These are phyloP conservation scores for Leucosporidium yakuticum DNA, from an alignment of 768 basidiomycete species.

Conservation along the genomic window DNA sequence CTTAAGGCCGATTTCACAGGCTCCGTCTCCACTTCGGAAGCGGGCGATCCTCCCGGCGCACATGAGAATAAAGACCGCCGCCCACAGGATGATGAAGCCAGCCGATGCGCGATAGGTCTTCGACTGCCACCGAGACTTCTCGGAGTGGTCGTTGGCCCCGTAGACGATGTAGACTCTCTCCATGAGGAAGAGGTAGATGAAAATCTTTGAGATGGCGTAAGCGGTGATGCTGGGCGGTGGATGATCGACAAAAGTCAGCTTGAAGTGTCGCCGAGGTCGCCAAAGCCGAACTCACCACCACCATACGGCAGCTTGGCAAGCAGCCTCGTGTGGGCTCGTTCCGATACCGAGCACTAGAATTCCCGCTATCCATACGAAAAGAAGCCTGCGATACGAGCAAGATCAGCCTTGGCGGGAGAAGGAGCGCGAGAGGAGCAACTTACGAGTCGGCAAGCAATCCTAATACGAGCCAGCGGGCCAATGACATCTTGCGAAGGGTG, in stretches of 20 bases:
- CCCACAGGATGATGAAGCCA: conserved; percentile 7
- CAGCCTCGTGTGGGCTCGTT: background rate
- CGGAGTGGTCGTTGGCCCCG: background rate
- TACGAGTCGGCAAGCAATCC: background rate
- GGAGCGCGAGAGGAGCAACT: background rate
- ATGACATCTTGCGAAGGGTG: background rate
- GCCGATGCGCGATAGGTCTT: conserved; percentile 21
- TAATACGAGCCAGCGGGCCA: background rate
- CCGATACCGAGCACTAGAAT: conserved; percentile 33
- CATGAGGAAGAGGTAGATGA: conserved; percentile 23
- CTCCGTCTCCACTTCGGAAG: conserved; percentile 3
- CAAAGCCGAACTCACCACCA: background rate
- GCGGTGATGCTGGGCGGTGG: conserved; percentile 31
- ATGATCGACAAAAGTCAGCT: no score
- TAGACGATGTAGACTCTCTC: conserved; percentile 30
- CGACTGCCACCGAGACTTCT: conserved; percentile 3
- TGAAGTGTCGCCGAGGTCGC: no score
- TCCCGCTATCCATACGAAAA: background rate
- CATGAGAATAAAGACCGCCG: conserved; percentile 7
- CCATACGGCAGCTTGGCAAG: conserved; percentile 14
- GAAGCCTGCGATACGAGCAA: conserved; percentile 5
- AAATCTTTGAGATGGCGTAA: conserved; percentile 26
- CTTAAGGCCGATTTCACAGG: conserved; percentile 31
- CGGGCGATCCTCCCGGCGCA: background rate
- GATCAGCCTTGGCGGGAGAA: conserved; percentile 8